A percentile compares a stretch with the other conserved stretches of the same genome.
phyloP scores from a whole-genome alignment of 2,329 filamentous ascomycete genomes.

The Pyrenophora teres region DNA sequence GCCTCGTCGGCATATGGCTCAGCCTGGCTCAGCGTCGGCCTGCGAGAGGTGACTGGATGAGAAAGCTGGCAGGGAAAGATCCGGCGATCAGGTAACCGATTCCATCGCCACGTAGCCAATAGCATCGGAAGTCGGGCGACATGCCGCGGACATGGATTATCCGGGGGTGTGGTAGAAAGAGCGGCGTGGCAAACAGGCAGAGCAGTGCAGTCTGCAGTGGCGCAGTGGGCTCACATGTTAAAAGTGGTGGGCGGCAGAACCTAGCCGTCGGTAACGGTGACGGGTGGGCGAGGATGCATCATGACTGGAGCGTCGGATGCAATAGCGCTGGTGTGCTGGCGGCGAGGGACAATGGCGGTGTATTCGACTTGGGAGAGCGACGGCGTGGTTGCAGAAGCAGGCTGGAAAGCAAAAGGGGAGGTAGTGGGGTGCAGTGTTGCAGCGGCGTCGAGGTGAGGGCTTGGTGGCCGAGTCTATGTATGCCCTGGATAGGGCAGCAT shows the following conservation, averaged over 20 bases:
- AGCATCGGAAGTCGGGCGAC: conserved; percentile 3
- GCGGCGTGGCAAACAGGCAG: conserved; percentile 10
- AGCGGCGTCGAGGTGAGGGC: background rate
- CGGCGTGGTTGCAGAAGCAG: background rate
- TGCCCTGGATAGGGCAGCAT: too few species aligned
- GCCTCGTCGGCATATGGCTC: background rate
- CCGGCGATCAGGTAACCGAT: background rate
- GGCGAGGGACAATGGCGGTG: conserved; percentile 12
- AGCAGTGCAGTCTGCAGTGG: conserved; percentile 8
- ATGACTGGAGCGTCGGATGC: conserved; percentile 1
- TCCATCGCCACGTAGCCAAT: background rate
- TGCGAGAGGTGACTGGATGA: background rate
- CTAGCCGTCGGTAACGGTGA: conserved; percentile 12
- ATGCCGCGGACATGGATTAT: conserved; percentile 11
- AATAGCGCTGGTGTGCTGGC: conserved; percentile 10
- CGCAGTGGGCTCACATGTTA: conserved; percentile 6
- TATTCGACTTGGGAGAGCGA: background rate
- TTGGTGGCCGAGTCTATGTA: too few species aligned
- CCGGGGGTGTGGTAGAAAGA: conserved; percentile 8
- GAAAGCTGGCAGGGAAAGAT: too few species aligned
- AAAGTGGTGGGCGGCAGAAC: conserved; percentile 16
- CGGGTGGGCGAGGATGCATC: conserved; percentile 3
- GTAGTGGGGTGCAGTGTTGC: background rate
- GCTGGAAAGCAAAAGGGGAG: background rate
- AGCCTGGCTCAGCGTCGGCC: background rate